Percentiles rank a stretch among this genome's conserved stretches.
These are phyloP conservation scores for Pichia gijzeniarum DNA, from an alignment of 805 yeast species.

Conservation along the genomic window DNA sequence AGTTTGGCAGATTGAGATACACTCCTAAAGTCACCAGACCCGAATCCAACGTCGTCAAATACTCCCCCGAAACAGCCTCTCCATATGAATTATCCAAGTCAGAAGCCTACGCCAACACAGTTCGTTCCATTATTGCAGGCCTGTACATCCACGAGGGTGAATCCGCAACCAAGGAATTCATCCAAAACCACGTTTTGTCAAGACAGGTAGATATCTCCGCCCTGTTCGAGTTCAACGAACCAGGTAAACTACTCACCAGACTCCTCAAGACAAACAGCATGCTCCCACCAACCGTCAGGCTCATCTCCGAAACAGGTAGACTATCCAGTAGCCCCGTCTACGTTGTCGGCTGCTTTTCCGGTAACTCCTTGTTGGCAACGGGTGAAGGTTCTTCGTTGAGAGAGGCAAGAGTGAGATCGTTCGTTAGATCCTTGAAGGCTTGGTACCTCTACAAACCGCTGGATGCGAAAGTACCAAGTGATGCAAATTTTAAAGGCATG, in stretches of 20 bases:
- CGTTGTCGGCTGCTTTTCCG: constrained; percentile 87
- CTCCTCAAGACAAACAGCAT: constrained; percentile 72
- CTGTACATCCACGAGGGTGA: constrained; percentile 69
- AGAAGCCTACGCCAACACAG: constrained; percentile 58
- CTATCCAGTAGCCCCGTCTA: constrained; percentile 74
- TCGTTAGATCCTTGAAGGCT: constrained; percentile 81
- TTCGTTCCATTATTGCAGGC: constrained; percentile 79
- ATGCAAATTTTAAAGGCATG: constrained; percentile 34
- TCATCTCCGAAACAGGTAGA: constrained; percentile 93
- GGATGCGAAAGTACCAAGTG: constrained; percentile 57
- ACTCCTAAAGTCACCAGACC: constrained; percentile 40
- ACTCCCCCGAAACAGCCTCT: constrained; percentile 23
- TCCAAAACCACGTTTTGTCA: constrained; percentile 70
- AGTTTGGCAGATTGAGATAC: constrained; percentile 64
- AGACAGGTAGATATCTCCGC: constrained; percentile 68
- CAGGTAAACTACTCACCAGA: constrained; percentile 75
- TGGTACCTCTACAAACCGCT: constrained; percentile 90
- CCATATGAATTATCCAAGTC: constrained; percentile 21
- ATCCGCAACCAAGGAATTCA: constrained; percentile 58
- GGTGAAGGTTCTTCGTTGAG: constrained; percentile 86
- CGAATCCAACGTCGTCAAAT: constrained; percentile 40
- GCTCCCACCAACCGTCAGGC: constrained; percentile 68
- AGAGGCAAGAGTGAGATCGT: constrained; percentile 90
- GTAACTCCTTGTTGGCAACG: constrained; percentile 79
- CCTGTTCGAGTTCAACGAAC: constrained; percentile 76